phyloP scores from a whole-genome alignment of 768 basidiomycete genomes.

The Boletus rubropictus region DNA sequence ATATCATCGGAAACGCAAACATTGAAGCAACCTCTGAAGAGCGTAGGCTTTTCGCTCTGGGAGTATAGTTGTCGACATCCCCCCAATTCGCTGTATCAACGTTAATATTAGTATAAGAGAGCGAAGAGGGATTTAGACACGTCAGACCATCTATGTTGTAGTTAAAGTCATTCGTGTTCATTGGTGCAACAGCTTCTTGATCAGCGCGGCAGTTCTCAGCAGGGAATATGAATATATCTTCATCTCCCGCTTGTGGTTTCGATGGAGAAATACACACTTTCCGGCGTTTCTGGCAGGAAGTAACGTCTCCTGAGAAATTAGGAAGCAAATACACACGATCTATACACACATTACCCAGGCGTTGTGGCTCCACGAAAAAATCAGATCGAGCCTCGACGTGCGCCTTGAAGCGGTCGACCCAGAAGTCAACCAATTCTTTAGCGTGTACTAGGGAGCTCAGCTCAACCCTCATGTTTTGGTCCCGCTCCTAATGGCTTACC shows the following conservation, averaged over 20 bases:
- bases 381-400: constrained; percentile 60
- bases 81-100: constrained; percentile 22
- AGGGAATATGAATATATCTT: neutral
- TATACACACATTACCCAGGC: constrained; percentile 10
- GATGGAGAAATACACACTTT: constrained; percentile 27
- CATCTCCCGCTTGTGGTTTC: neutral
- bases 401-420: constrained; percentile 65
- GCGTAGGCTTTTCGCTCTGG: constrained; percentile 28
- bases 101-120: constrained; percentile 8
- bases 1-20: neutral
- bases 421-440: constrained; percentile 63
- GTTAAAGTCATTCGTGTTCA: constrained; percentile 20
- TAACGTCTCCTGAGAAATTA: constrained; percentile 30
- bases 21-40: constrained; percentile 57
- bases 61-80: constrained; percentile 12
- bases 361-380: constrained; percentile 5
- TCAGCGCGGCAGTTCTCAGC: constrained; percentile 13
- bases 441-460: constrained; percentile 48
- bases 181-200: constrained; percentile 3
- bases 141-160: constrained; percentile 22
- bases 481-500: constrained; percentile 39
- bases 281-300: constrained; percentile 44
- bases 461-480: constrained; percentile 2
- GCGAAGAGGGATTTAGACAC: neutral
- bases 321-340: neutral